Evolutionary conservation across 352 stramenopile genomes (phyloP).

Genomic region (Phytopythium kandeliae): DNA sequence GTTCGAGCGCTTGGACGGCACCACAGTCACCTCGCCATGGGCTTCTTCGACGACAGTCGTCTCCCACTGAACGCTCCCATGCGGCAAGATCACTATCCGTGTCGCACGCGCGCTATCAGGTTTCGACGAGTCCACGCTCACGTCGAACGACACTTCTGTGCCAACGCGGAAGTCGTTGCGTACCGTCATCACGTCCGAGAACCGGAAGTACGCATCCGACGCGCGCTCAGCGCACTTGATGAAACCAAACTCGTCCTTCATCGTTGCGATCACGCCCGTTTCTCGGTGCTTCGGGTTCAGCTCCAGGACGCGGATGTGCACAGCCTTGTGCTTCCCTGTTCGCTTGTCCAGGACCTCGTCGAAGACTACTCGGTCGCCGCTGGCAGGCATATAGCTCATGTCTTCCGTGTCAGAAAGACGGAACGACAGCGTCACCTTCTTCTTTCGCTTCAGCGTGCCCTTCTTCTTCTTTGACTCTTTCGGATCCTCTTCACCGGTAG

Average conservation of each 20-base stretch:
- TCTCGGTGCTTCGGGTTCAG: constrained; percentile 67
- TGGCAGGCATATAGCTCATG: constrained; percentile 51
- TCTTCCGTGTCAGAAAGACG: constrained; percentile 55
- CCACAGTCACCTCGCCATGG: constrained; percentile 33
- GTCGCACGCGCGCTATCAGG: constrained; percentile 51
- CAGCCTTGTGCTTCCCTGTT: constrained; percentile 41
- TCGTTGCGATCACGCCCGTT: constrained; percentile 51
- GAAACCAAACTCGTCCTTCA: constrained; percentile 82
- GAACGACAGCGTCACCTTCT: constrained; percentile 33
- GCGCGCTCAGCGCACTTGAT: constrained; percentile 73
- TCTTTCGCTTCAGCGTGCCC: constrained; percentile 13
- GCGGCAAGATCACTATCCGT: constrained; percentile 50
- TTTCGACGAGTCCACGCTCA: constrained; percentile 34
- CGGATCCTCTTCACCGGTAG: constrained; percentile 7
- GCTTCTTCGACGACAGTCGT: constrained; percentile 29
- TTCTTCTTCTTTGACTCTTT: constrained; percentile 44
- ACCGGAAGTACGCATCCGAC: constrained; percentile 69
- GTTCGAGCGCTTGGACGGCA: constrained; percentile 26
- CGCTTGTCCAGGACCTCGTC: constrained; percentile 73
- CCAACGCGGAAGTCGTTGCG: constrained; percentile 39
- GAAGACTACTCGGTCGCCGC: constrained; percentile 58
- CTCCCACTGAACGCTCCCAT: constrained; percentile 65
- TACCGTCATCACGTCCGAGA: constrained; percentile 66
- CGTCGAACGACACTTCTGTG: constrained; percentile 71
- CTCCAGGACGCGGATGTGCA: constrained; percentile 55